phyloP scores from a whole-genome alignment of 148 eudicot genomes.

The Limonium bicolor region DNA sequence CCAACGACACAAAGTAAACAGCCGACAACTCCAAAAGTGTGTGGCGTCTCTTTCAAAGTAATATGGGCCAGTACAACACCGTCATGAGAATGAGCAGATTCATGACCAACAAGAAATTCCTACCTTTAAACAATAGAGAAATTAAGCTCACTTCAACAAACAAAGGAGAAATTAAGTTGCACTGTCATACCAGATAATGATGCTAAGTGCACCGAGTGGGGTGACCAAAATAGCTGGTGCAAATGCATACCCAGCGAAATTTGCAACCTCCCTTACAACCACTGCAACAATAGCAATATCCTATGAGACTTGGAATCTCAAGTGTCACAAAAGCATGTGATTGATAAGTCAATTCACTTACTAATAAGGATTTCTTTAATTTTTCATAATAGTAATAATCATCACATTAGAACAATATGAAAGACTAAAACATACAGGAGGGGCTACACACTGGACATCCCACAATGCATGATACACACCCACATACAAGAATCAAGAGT shows the following conservation, averaged over 20 bases:
- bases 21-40: conserved; percentile 68
- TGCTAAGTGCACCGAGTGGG: conserved; percentile 86
- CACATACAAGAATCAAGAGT: conserved; percentile 67
- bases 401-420: too few relatives aligned
- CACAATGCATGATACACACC: conserved; percentile 86
- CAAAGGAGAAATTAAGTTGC: background rate
- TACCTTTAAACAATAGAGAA: background rate
- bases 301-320: too few relatives aligned
- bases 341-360: too few relatives aligned
- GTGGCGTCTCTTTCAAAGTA: conserved; percentile 56
- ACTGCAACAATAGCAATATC: conserved; percentile 56
- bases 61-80: conserved; percentile 72
- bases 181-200: conserved; percentile 47
- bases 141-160: background rate
- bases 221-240: conserved; percentile 83
- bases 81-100: too few relatives aligned
- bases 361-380: too few relatives aligned
- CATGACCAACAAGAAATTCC: conserved; percentile 7
- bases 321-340: background rate
- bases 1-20: conserved; percentile 79
- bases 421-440: too few relatives aligned
- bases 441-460: conserved; percentile 96
- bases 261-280: conserved; percentile 75
- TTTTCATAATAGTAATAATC: too few relatives aligned
- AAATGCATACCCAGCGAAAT: conserved; percentile 89